These are phyloP conservation scores for Tylopilus plumbeoviolaceoides DNA, from an alignment of 768 basidiomycete species.

Conservation along the genomic window DNA sequence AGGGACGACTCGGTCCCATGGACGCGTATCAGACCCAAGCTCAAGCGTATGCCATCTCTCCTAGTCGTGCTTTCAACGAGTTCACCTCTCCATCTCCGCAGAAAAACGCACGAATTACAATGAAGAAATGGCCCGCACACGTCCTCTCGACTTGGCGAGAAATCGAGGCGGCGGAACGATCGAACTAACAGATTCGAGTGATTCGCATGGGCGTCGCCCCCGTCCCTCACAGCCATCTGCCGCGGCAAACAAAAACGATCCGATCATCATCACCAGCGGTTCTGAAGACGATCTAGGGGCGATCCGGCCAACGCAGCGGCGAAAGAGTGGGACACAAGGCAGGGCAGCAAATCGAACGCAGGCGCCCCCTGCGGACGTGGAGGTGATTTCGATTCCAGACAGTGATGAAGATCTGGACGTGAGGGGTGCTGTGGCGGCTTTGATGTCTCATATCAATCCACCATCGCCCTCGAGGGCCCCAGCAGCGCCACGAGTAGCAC, in stretches of 20 bases:
- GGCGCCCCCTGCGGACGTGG: conserved; percentile 6
- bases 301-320: not conserved
- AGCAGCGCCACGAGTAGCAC: not conserved
- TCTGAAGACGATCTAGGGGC: conserved; percentile 13
- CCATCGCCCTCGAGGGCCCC: not conserved
- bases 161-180: conserved; percentile 4
- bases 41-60: conserved; percentile 12
- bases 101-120: conserved; percentile 11
- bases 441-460: not conserved
- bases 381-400: conserved; percentile 30
- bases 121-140: conserved; percentile 2
- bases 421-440: not conserved
- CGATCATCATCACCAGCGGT: conserved; percentile 24
- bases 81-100: not conserved
- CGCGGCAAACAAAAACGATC: conserved; percentile 2
- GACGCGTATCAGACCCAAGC: conserved; percentile 14
- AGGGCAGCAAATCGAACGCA: not conserved
- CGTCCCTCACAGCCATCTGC: conserved; percentile 4
- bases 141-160: conserved; percentile 12
- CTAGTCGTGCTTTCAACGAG: not conserved
- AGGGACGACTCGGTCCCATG: conserved; percentile 10
- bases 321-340: not conserved
- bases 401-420: conserved; percentile 17
- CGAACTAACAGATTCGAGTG: conserved; percentile 26
- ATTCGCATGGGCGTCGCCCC: not conserved